Conservation (phyloP, 164 flowering plant species). For the Cinnamomum micranthum region DNA sequence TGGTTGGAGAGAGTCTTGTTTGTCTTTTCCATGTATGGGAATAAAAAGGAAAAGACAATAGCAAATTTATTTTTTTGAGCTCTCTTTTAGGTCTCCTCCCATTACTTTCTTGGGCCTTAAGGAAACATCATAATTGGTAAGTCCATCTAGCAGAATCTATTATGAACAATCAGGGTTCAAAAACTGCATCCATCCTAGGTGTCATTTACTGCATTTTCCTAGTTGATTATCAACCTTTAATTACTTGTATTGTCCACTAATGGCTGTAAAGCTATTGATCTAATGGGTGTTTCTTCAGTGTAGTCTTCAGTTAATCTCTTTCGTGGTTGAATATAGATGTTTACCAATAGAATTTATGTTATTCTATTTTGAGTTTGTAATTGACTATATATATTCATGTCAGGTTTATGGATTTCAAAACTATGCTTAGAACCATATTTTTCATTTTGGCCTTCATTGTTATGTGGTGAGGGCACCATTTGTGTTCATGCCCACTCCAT, state of each 20-base stretch:
- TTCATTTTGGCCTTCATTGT: neutral
- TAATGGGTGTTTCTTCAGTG: neutral
- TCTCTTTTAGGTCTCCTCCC: too few species aligned
- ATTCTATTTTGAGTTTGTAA: too few species aligned
- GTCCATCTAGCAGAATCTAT: too few species aligned
- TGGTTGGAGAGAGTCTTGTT: too few species aligned
- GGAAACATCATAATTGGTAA: too few species aligned
- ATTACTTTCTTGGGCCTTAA: too few species aligned
- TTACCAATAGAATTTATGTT: neutral
- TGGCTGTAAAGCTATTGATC: neutral
- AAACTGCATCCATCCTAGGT: neutral
- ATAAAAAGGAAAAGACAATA: too few species aligned
- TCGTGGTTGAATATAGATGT: too few species aligned
- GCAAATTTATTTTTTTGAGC: too few species aligned
- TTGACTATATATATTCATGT: too few species aligned
- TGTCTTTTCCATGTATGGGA: too few species aligned
- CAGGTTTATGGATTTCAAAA: too few species aligned
- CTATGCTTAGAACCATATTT: neutral
- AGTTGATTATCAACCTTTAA: neutral
- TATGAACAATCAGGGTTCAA: neutral
- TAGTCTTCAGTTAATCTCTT: neutral
- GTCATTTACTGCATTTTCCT: neutral
- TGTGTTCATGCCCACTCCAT: neutral
- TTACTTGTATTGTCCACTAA: neutral
- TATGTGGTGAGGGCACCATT: neutral